These are phyloP conservation scores for Craspedostauros australis DNA, from an alignment of 108 stramenopile species.

Conservation along the genomic window DNA sequence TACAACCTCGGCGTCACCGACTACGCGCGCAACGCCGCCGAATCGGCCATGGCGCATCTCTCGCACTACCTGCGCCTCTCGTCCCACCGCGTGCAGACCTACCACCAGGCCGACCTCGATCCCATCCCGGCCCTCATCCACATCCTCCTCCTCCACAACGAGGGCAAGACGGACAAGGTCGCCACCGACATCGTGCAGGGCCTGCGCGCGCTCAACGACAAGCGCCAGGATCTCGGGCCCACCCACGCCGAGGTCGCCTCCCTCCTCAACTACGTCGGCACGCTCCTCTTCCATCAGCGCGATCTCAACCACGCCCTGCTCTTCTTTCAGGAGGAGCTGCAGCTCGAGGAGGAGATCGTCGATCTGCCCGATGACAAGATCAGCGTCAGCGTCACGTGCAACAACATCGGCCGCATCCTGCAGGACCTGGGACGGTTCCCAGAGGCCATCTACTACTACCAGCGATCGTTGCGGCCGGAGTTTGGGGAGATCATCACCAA, in stretches of 20 bases:
- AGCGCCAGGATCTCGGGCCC: conserved; percentile 26
- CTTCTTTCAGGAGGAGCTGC: conserved; percentile 42
- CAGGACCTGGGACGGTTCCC: conserved; percentile 33
- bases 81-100: conserved; percentile 2
- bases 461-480: conserved; percentile 16
- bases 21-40: conserved; percentile 13
- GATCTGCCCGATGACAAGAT: conserved; percentile 6
- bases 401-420: conserved; percentile 50
- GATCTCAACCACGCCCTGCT: conserved; percentile 33
- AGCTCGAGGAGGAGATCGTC: conserved; percentile 25
- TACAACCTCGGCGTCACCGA: conserved; percentile 34
- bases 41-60: conserved; percentile 25
- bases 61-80: conserved; percentile 22
- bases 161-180: conserved; percentile 20
- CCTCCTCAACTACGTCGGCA: conserved; percentile 41
- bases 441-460: conserved; percentile 44
- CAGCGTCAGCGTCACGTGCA: conserved; percentile 41
- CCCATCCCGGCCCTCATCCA: conserved; percentile 31
- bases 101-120: conserved; percentile 12
- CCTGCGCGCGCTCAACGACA: conserved; percentile 31
- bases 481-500: too few relatives aligned
- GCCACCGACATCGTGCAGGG: conserved; percentile 34
- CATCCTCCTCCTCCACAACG: conserved; percentile 36
- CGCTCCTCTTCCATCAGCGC: conserved; percentile 34
- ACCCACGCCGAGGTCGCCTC: conserved; percentile 26